Evolutionary conservation across 192 early-diverging fungal genomes (phyloP).

Genomic region (Backusella tuberculispora): DNA sequence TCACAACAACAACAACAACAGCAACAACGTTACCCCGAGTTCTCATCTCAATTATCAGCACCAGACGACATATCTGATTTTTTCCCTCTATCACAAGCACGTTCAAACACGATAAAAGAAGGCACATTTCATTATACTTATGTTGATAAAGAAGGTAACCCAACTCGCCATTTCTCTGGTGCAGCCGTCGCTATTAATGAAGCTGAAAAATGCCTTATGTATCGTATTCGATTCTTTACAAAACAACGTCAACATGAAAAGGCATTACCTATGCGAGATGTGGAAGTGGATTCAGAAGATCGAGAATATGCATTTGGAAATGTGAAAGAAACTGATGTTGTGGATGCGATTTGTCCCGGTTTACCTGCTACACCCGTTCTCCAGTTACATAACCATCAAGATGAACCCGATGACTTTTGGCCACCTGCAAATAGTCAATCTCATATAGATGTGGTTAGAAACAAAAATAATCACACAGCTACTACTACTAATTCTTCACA

Average conservation of each 20-base stretch:
- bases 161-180: not conserved
- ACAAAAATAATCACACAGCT: not conserved
- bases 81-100: not conserved
- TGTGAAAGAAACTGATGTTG: slow-evolving; percentile 4
- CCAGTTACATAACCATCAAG: not conserved
- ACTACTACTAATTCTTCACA: not conserved
- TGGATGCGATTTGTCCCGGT: not conserved
- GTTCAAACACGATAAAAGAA: not conserved
- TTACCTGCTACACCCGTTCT: not conserved
- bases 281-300: not conserved
- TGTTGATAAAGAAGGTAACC: slow-evolving; percentile 12
- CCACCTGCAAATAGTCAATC: not conserved
- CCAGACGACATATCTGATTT: not conserved
- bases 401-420: not conserved
- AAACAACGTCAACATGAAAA: not conserved
- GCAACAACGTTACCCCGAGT: not conserved
- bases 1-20: too few relatives aligned
- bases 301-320: not conserved
- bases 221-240: slow-evolving; percentile 15
- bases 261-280: not conserved
- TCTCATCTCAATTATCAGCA: not conserved
- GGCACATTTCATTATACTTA: slow-evolving; percentile 26
- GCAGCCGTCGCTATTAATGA: slow-evolving; percentile 27
- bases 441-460: not conserved
- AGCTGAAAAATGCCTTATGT: not conserved